Evolutionary conservation across 352 stramenopile species (phyloP).

Genomic region (Globisporangium irregulare): DNA sequence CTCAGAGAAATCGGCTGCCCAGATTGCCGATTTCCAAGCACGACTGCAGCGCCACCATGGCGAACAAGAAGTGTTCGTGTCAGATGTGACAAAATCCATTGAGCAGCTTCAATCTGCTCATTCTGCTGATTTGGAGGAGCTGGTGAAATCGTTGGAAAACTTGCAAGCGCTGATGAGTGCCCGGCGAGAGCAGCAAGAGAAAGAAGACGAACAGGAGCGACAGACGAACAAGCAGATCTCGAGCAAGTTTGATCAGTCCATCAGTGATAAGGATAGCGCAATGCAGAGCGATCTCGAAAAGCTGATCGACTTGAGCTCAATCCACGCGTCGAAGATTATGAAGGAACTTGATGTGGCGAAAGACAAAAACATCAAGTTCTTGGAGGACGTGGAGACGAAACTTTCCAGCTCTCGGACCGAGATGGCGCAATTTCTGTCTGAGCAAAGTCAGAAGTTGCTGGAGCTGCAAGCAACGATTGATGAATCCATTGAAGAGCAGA

Average conservation of each 20-base stretch:
- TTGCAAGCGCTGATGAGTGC: slow-evolving; percentile 29
- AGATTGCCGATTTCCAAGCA: slow-evolving; percentile 46
- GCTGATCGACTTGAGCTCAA: slow-evolving; percentile 32
- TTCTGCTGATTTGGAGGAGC: slow-evolving; percentile 34
- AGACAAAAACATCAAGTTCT: slow-evolving; percentile 23
- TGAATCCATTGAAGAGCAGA: slow-evolving; percentile 42
- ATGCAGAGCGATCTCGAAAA: slow-evolving; percentile 34
- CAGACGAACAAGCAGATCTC: slow-evolving; percentile 20
- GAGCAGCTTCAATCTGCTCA: slow-evolving; percentile 47
- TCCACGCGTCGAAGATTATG: slow-evolving; percentile 26
- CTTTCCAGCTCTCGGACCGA: slow-evolving; percentile 32
- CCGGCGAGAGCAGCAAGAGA: slow-evolving; percentile 18
- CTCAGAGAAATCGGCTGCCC: slow-evolving; percentile 34
- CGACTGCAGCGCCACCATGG: slow-evolving; percentile 49
- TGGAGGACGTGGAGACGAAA: slow-evolving; percentile 30
- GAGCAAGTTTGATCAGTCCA: slow-evolving; percentile 21
- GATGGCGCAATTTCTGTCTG: slow-evolving; percentile 33
- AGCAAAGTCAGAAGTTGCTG: slow-evolving; percentile 44
- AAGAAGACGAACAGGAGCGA: slow-evolving; percentile 19
- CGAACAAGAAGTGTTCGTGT: slow-evolving; percentile 41
- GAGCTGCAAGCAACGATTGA: slow-evolving; percentile 46
- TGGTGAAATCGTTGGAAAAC: slow-evolving; percentile 32
- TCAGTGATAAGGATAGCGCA: slow-evolving; percentile 25
- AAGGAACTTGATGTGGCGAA: slow-evolving; percentile 32
- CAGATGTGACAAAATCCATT: slow-evolving; percentile 40